These are phyloP conservation scores for Gyrodon lividus DNA, from an alignment of 768 basidiomycete genomes.

Conservation along the genomic window DNA sequence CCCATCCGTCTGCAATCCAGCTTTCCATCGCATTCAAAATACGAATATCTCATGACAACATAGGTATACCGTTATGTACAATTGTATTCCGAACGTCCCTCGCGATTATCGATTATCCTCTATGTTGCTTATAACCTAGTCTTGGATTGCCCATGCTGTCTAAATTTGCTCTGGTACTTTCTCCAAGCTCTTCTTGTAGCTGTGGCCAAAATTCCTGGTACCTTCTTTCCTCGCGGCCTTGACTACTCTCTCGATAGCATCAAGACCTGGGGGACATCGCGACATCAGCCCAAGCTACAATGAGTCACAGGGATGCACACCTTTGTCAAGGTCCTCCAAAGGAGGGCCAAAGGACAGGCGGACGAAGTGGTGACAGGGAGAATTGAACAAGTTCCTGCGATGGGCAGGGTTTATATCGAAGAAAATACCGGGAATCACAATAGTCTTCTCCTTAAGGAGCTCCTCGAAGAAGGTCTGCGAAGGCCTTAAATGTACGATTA, in stretches of 20 bases:
- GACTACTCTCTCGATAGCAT: slow-evolving; percentile 81
- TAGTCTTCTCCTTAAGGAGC: slow-evolving; percentile 84
- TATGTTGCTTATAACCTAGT: background rate
- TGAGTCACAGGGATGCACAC: slow-evolving; percentile 31
- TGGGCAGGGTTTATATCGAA: slow-evolving; percentile 79
- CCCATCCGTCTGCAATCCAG: background rate
- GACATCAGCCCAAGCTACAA: slow-evolving; percentile 1
- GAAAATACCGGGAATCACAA: slow-evolving; percentile 90
- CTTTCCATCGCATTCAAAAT: background rate
- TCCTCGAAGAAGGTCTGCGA: slow-evolving; percentile 89
- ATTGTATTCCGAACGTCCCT: background rate
- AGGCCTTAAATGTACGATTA: background rate
- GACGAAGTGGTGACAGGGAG: slow-evolving; percentile 88
- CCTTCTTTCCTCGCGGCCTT: slow-evolving; percentile 65
- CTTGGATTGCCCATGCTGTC: background rate
- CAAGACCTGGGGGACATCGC: slow-evolving; percentile 51
- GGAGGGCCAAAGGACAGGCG: slow-evolving; percentile 87
- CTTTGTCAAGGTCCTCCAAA: slow-evolving; percentile 74
- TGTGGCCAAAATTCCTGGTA: slow-evolving; percentile 63
- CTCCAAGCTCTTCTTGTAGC: slow-evolving; percentile 61
- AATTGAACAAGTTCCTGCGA: slow-evolving; percentile 85
- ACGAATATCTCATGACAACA: background rate
- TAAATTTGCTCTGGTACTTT: slow-evolving; percentile 27
- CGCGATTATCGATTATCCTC: too few species aligned
- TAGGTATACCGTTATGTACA: background rate